Base-by-base conservation (phyloP, 352 stramenopile genomes). In the Lagenidium giganteum region DNA sequence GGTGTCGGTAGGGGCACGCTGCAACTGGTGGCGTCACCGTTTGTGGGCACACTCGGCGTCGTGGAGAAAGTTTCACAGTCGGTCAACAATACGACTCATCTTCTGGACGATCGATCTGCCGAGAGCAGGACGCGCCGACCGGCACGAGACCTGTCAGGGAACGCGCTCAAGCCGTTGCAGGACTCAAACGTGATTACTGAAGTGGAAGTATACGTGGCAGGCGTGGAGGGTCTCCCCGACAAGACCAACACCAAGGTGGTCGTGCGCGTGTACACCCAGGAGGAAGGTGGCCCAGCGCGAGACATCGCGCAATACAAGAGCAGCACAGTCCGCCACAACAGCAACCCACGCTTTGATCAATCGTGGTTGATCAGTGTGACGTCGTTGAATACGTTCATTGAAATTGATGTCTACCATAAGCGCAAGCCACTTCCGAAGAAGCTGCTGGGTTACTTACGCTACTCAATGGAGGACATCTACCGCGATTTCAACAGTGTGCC, bases 141-240 rank as follows among this genome's bases (percentile, higher is more conserved):
- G 28, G 66, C 76, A 13, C 72, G 77, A 14, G 74, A 87, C 30
- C 55, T 88, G 12, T 43, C 62, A 13, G 43, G 45, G 30, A 64
- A 54, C 14, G 64, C 68, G 3, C 42, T 90, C 17, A 90, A 90
- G 51, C 55, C 79, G 35, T 57, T 90, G 25, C 58, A 62, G 5
- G 77, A 90, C 37, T 87, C 75, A 29, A 86, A 85, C 32, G 64
- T 90, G 28, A 86, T 90, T 50, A 86, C 77, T 1, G 72, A 90
- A 26, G 53, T 88, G 11, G 77, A 90, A 33, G 56, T 90, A 28
- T 68, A 82, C 42, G 71, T 77, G 11, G 47, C 80, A 27, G 67
- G 72, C 21, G 63, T 88, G 37, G 61, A 84, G 7, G 76, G 72
- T 0, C 54, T 90, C 25, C 65, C 70, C 1, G 64, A 80, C 29